These are phyloP conservation scores for Apophysomyces variabilis DNA, from an alignment of 371 early-diverging fungal genomes.

Conservation along the genomic window DNA sequence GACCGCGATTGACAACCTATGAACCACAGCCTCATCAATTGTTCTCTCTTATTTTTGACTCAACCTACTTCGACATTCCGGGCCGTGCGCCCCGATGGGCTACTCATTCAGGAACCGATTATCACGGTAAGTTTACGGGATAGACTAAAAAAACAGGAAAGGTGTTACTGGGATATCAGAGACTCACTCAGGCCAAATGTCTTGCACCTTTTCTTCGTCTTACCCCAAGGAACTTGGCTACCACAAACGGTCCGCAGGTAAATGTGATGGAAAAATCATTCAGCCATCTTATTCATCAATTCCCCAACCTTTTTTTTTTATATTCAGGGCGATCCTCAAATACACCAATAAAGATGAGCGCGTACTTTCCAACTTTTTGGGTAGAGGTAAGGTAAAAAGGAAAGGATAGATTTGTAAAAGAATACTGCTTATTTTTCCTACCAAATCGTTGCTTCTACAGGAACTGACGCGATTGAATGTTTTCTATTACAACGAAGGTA, in stretches of 20 bases:
- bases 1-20: slow-evolving; percentile 63
- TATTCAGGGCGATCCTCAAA: slow-evolving; percentile 68
- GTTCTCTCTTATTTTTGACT: slow-evolving; percentile 78
- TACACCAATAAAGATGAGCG: slow-evolving; percentile 77
- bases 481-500: slow-evolving; percentile 81
- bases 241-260: slow-evolving; percentile 89
- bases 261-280: neutral
- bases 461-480: slow-evolving; percentile 92
- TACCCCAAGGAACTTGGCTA: slow-evolving; percentile 80
- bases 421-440: neutral
- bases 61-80: slow-evolving; percentile 89
- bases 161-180: too few species aligned
- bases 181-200: too few species aligned
- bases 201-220: neutral
- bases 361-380: slow-evolving; percentile 89
- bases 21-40: slow-evolving; percentile 81
- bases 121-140: slow-evolving; percentile 63
- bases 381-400: slow-evolving; percentile 64
- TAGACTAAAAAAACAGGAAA: too few species aligned
- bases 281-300: too few species aligned
- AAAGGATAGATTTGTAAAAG: neutral
- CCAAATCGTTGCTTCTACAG: slow-evolving; percentile 22
- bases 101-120: slow-evolving; percentile 90
- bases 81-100: slow-evolving; percentile 93
- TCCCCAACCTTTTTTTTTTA: neutral